Base-by-base conservation (phyloP, 75 land plant genomes). In the Cunninghamia lanceolata region DNA sequence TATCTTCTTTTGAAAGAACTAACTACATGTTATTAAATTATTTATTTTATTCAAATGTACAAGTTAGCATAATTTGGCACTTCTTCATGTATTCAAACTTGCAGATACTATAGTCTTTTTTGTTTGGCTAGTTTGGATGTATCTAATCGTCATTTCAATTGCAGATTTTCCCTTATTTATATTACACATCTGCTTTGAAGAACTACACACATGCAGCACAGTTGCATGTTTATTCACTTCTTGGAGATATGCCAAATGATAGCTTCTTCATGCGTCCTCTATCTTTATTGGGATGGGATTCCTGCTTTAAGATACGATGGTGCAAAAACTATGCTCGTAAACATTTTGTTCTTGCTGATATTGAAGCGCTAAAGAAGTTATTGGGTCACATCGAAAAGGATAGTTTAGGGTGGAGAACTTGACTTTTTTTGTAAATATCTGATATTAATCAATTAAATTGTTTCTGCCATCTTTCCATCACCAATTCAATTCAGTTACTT, bases 131-230 rank as follows among this genome's bases (percentile, higher is more conserved):
- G 28, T 85, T 38, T 42, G 8, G 28, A 50, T 53, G 17, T 9
- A 28, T 54, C 39, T 79, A 32, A 77, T 42, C 38, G 28, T 21
- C 42, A 17, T 88, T 85, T 74, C 59, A 83, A 19, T 78, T 88
- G 36, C 86, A 91, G 91, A 89, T 91, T 25, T 91, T 91, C 47
- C 92, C 92, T 8, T 91, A 91, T 63, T 77, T 91, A 3, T 91
- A 84, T 74, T 87, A 89, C 87, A 89, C 85, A 3, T 85, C 85
- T 40, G 92, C 92, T 35, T 82, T 91, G 52, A 82, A 85, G 74
- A 91, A 91, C 84, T 87, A 86, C 82, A 91, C 92, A 34, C 92
- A 91, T 85, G 92, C 92, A 63, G 87, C 91, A 35, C 75, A 54
- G n/a, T 16, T 91, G 34, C 83, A 91, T 70, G 78, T 87, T 16